Percentiles rank a stretch among this genome's conserved stretches.
phyloP scores from a whole-genome alignment of 257 asterid genomes.

The Knoxia roxburghii region DNA sequence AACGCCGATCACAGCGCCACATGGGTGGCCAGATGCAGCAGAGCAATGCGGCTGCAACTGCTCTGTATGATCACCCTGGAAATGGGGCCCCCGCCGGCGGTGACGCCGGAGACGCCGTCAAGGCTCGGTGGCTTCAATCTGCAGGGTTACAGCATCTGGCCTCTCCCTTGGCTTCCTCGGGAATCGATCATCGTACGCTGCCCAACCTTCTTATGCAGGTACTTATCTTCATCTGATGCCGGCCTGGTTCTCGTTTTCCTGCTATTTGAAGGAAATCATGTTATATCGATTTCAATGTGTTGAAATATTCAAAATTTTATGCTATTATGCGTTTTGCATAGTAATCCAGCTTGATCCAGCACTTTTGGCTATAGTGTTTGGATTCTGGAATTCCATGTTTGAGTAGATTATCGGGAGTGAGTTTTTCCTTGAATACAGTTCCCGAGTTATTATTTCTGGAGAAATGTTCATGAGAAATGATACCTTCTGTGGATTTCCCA shows the following conservation, averaged over 20 bases:
- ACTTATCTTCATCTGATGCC: background rate
- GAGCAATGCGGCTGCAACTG: slow-evolving; percentile 85
- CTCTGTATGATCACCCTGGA: slow-evolving; percentile 82
- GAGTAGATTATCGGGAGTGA: background rate
- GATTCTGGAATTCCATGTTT: background rate
- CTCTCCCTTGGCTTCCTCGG: slow-evolving; percentile 77
- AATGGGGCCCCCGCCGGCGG: slow-evolving; percentile 57
- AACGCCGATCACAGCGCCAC: slow-evolving; percentile 95
- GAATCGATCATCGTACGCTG: slow-evolving; percentile 67
- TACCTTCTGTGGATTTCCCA: background rate
- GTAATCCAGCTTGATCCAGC: background rate
- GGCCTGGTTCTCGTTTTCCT: background rate
- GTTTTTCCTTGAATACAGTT: background rate
- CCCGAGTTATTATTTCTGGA: too few species aligned
- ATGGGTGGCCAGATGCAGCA: slow-evolving; percentile 99
- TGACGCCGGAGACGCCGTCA: slow-evolving; percentile 93
- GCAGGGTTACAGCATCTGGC: slow-evolving; percentile 99
- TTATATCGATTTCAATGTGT: background rate
- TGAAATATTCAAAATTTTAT: background rate
- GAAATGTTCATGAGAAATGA: background rate
- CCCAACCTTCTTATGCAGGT: slow-evolving; percentile 90
- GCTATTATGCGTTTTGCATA: background rate
- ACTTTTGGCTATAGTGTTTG: background rate
- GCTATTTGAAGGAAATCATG: background rate
- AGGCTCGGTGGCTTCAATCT: slow-evolving; percentile 99